A percentile compares a stretch with the other conserved stretches of the same genome.
Evolutionary conservation across 108 stramenopile species (phyloP).

Genomic region (Nitzschia inconspicua): DNA sequence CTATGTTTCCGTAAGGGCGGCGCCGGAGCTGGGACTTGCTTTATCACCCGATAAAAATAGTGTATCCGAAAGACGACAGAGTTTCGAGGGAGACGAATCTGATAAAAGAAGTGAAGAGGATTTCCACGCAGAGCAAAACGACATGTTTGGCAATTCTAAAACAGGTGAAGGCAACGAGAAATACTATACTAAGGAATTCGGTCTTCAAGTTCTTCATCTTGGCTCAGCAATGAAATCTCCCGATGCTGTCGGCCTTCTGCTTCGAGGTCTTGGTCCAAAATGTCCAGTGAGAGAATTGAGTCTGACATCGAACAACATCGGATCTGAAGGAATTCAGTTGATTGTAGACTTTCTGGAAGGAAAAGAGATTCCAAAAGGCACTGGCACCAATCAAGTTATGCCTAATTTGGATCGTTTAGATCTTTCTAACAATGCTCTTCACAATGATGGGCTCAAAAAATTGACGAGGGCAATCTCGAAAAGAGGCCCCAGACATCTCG

Average conservation of each 20-base stretch:
- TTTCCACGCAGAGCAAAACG: slow-evolving; percentile 28
- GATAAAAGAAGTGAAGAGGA: slow-evolving; percentile 35
- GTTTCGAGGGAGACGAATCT: background rate
- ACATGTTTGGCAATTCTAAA: slow-evolving; percentile 8
- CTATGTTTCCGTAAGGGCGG: slow-evolving; percentile 46
- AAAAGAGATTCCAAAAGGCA: slow-evolving; percentile 25
- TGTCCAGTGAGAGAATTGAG: slow-evolving; percentile 74
- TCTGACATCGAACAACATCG: slow-evolving; percentile 72
- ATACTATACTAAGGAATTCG: slow-evolving; percentile 35
- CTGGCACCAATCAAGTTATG: slow-evolving; percentile 39
- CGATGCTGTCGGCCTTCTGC: slow-evolving; percentile 44
- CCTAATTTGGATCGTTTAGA: slow-evolving; percentile 74
- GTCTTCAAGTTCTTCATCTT: slow-evolving; percentile 69
- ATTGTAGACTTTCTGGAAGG: slow-evolving; percentile 69
- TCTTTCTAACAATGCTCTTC: slow-evolving; percentile 79
- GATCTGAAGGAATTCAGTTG: slow-evolving; percentile 46
- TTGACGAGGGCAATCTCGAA: slow-evolving; percentile 67
- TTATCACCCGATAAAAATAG: slow-evolving; percentile 40
- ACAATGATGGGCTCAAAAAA: slow-evolving; percentile 72
- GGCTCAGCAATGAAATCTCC: slow-evolving; percentile 57
- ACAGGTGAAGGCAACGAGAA: slow-evolving; percentile 11
- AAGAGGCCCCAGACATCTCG: slow-evolving; percentile 48
- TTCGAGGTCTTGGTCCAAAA: slow-evolving; percentile 56
- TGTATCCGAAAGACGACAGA: background rate
- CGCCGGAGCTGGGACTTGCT: slow-evolving; percentile 63